Base-by-base conservation (phyloP, 768 basidiomycete genomes). In the Hysterangium stoloniferum region DNA sequence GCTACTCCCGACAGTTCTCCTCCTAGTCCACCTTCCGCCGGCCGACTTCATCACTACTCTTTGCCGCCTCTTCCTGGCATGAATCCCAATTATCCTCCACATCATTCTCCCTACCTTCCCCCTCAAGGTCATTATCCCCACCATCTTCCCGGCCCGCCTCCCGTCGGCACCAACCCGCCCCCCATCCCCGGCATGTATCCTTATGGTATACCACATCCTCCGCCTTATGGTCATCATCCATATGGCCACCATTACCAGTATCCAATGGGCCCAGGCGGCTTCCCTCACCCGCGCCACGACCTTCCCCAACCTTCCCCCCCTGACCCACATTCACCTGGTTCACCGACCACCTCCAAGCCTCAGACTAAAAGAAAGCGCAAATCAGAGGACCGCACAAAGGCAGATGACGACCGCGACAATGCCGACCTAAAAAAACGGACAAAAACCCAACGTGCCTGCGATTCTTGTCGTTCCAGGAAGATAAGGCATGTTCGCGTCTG, bases 381-480 rank as follows among this genome's bases (percentile, higher is more conserved):
- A 57, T 68, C 59, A 46, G 45, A 46, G 6, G 66, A 64, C 3
- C 73, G 77, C 56, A 77, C 71, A 56, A 71, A 65, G 44, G 84
- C 86, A 66, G 82, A 83, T 42, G 80, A 82, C 41, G 67, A 64
- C 27, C 71, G 66, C 27, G 69, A 74, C 45, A 50, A 64, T 45
- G 66, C 72, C 53, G 88, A 90, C 15, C 45, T 54, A 56, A 90
- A 87, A 71, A 94, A 94, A 66, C 82, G 91, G 49, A 89, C 87
- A 11, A 95, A 95, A 71, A 95, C 89, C 11, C 85, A 86, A 63
- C 80, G 92, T 45, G 92, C 92, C 6, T 95, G 92, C 62, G 92
- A 95, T 64, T 86, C 85, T 33, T 94, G 91, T 68, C 80, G 91
- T 42, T 82, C 79, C 61, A 82, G 90, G 54, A 94, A 95, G 75